Conservation (phyloP, 2,329 filamentous ascomycete genomes). For the Parastagonospora avenae region DNA sequence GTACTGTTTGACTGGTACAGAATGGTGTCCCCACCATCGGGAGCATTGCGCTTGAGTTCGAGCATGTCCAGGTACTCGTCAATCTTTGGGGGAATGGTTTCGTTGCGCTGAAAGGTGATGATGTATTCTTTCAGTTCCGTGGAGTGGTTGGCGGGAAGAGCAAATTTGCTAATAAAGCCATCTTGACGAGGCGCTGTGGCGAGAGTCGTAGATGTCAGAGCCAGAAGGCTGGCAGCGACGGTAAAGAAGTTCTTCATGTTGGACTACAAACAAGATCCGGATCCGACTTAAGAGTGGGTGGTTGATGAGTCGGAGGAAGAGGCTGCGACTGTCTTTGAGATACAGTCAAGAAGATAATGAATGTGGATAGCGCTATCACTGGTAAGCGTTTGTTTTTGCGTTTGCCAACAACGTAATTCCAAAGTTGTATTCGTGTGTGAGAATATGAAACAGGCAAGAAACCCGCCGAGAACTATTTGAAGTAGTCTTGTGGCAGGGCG, state of each 20-base stretch:
- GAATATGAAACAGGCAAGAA: conserved; percentile 14
- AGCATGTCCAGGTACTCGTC: conserved; percentile 21
- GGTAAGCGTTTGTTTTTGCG: conserved; percentile 20
- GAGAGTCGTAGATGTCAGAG: conserved; percentile 25
- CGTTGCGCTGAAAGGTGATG: conserved; percentile 26
- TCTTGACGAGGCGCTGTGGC: conserved; percentile 16
- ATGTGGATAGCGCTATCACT: conserved; percentile 27
- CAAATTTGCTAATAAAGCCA: conserved; percentile 33
- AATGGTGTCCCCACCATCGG: conserved; percentile 31
- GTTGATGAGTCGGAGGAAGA: conserved; percentile 15
- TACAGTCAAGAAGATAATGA: conserved; percentile 18
- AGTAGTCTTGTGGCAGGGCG: background rate
- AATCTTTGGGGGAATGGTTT: conserved; percentile 13
- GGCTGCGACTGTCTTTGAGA: conserved; percentile 17
- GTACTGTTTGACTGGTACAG: conserved; percentile 40
- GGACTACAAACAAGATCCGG: conserved; percentile 31
- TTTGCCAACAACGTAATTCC: background rate
- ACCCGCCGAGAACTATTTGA: conserved; percentile 8
- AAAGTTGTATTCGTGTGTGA: conserved; percentile 1
- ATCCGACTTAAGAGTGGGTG: conserved; percentile 19
- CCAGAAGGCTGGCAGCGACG: conserved; percentile 33
- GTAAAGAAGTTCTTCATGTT: conserved; percentile 40
- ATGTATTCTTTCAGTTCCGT: conserved; percentile 39
- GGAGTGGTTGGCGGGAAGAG: conserved; percentile 29
- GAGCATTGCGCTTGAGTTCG: conserved; percentile 24